These are phyloP conservation scores for Metschnikowia reukaufii DNA, from an alignment of 805 yeast species.

Conservation along the genomic window DNA sequence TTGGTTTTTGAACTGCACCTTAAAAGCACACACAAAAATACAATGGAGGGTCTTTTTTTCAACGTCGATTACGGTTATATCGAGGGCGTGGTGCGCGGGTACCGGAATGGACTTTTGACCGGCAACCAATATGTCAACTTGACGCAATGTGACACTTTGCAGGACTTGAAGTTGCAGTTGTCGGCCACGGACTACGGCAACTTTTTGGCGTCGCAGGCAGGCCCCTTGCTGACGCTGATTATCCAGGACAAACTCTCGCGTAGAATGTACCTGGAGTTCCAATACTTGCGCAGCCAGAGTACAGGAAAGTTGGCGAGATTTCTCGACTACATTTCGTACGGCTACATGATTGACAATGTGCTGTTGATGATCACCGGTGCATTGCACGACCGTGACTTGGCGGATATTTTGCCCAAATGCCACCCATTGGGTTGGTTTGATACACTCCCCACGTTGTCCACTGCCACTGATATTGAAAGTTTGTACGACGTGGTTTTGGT, in stretches of 20 bases:
- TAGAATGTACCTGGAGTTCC: constrained; percentile 79
- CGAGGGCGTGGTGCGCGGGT: constrained; percentile 94
- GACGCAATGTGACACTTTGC: constrained; percentile 94
- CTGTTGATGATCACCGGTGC: constrained; percentile 96
- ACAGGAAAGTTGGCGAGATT: constrained; percentile 77
- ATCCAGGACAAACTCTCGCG: constrained; percentile 77
- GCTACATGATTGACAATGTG: constrained; percentile 98
- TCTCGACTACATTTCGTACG: constrained; percentile 89
- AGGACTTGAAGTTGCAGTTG: constrained; percentile 89
- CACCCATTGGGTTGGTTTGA: constrained; percentile 99
- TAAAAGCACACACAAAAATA: background rate
- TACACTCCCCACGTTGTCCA: constrained; percentile 89
- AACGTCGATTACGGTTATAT: constrained; percentile 87
- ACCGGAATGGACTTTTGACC: constrained; percentile 77
- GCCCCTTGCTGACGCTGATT: constrained; percentile 81
- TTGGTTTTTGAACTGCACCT: no score
- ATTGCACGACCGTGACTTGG: constrained; percentile 87
- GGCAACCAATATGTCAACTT: constrained; percentile 83
- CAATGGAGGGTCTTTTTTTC: constrained; percentile 92
- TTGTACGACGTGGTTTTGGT: constrained; percentile 88
- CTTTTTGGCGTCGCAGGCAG: constrained; percentile 77
- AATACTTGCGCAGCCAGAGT: constrained; percentile 80
- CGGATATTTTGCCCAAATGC: constrained; percentile 85
- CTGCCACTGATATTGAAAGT: constrained; percentile 94
- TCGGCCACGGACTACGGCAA: constrained; percentile 96